phyloP scores from a whole-genome alignment of 306 rosid species.

The Gastrolobium villosum region DNA sequence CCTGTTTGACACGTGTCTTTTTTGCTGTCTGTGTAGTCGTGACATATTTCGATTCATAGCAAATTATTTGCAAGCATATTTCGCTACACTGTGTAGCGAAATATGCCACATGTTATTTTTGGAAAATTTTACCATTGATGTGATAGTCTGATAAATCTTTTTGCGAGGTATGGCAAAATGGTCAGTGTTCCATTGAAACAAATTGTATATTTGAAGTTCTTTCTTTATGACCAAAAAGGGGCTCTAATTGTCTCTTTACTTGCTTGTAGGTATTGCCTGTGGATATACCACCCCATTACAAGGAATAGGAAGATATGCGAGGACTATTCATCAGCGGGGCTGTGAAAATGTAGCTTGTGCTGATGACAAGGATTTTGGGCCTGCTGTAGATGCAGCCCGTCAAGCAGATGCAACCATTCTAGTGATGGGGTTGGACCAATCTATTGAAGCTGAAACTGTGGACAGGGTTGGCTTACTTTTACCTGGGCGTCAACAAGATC shows the following conservation, averaged over 20 bases:
- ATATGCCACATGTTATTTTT: no score
- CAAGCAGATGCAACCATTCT: slow-evolving; percentile 75
- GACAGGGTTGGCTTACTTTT: slow-evolving; percentile 71
- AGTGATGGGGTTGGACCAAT: slow-evolving; percentile 89
- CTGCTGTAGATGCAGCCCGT: slow-evolving; percentile 70
- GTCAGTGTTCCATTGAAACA: no score
- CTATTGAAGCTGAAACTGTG: slow-evolving; percentile 78
- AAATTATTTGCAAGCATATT: no score
- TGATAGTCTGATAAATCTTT: no score
- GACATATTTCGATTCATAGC: no score
- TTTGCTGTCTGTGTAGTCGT: no score
- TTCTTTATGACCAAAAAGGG: not conserved
- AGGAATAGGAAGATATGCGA: slow-evolving; percentile 73
- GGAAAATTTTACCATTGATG: no score
- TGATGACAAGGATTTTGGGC: slow-evolving; percentile 55
- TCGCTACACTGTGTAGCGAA: no score
- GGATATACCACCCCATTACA: slow-evolving; percentile 77
- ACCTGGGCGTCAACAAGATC: slow-evolving; percentile 88
- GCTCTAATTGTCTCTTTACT: not conserved
- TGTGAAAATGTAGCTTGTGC: slow-evolving; percentile 70
- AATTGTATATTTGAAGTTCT: no score
- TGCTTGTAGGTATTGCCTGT: slow-evolving; percentile 74
- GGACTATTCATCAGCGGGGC: slow-evolving; percentile 62
- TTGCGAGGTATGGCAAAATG: no score
- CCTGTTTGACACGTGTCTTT: no score